A percentile compares a stretch with the other conserved stretches of the same genome.
phyloP scores from a whole-genome alignment of 164 flowering plant genomes.

The Magnolia kwangsiensis region DNA sequence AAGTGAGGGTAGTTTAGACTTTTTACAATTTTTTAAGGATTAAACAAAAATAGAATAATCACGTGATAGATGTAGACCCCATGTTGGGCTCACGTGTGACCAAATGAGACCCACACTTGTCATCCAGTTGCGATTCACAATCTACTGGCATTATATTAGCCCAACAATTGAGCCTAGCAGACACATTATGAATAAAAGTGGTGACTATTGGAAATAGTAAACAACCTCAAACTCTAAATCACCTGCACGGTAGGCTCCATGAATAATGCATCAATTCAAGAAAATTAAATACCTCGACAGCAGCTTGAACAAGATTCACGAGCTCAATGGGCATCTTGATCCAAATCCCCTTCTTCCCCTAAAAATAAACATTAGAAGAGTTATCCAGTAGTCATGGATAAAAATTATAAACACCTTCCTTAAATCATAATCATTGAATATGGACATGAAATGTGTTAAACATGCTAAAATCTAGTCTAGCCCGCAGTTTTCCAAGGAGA shows the following conservation, averaged over 20 bases:
- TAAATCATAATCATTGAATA: neutral
- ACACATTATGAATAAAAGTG: neutral
- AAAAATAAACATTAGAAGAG: conserved; percentile 2
- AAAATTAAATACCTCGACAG: conserved; percentile 29
- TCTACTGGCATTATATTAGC: too few relatives aligned
- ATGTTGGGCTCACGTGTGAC: too few relatives aligned
- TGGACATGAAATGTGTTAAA: neutral
- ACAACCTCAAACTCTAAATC: neutral
- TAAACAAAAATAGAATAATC: too few relatives aligned
- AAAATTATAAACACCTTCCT: neutral
- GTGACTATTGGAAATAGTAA: neutral
- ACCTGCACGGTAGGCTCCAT: neutral
- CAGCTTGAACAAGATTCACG: conserved; percentile 39
- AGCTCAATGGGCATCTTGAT: conserved; percentile 41
- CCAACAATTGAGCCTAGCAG: neutral
- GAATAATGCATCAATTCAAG: neutral
- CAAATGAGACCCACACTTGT: too few relatives aligned
- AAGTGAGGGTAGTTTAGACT: too few relatives aligned
- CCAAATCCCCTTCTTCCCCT: conserved; percentile 54
- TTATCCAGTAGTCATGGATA: neutral
- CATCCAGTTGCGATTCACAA: too few relatives aligned
- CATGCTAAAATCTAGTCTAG: neutral
- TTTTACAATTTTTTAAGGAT: too few relatives aligned
- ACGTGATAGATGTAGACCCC: too few relatives aligned
- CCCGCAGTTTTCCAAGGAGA: neutral